Evolutionary conservation across 129 eudicot species (phyloP).

Genomic region (Centrapalus pauciflorus): DNA sequence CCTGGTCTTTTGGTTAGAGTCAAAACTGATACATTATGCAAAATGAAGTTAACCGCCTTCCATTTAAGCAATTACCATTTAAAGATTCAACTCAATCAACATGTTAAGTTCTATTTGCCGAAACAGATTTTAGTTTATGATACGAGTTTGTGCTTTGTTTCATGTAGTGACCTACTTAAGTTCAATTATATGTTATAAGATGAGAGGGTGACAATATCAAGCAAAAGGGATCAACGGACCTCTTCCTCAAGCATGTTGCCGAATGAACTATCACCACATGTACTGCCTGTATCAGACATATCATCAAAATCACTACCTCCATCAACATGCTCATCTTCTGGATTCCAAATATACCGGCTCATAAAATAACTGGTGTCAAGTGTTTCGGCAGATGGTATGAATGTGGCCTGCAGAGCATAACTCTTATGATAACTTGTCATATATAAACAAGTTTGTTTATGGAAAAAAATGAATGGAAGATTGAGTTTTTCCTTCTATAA

Average conservation of each 20-base stretch:
- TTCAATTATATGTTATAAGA: constrained; percentile 2
- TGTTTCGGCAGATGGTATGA: constrained; percentile 83
- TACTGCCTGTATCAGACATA: constrained; percentile 74
- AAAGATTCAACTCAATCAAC: background rate
- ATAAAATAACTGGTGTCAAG: constrained; percentile 91
- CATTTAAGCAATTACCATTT: background rate
- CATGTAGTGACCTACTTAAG: background rate
- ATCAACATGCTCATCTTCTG: constrained; percentile 77
- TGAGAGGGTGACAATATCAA: background rate
- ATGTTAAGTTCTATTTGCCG: background rate
- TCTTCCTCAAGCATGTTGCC: constrained; percentile 80
- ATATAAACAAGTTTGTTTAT: background rate
- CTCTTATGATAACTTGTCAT: background rate
- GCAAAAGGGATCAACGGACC: constrained; percentile 34
- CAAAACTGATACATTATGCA: background rate
- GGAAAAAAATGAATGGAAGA: background rate
- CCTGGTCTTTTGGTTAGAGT: background rate
- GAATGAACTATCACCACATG: constrained; percentile 69
- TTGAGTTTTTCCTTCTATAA: background rate
- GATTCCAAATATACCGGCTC: constrained; percentile 99
- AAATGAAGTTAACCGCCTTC: background rate
- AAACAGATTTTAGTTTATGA: background rate
- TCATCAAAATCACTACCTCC: constrained; percentile 94
- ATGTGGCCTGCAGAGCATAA: constrained; percentile 58
- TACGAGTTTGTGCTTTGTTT: background rate